Conservation (phyloP, 495 filamentous ascomycete species). For the Neurospora sp. region DNA sequence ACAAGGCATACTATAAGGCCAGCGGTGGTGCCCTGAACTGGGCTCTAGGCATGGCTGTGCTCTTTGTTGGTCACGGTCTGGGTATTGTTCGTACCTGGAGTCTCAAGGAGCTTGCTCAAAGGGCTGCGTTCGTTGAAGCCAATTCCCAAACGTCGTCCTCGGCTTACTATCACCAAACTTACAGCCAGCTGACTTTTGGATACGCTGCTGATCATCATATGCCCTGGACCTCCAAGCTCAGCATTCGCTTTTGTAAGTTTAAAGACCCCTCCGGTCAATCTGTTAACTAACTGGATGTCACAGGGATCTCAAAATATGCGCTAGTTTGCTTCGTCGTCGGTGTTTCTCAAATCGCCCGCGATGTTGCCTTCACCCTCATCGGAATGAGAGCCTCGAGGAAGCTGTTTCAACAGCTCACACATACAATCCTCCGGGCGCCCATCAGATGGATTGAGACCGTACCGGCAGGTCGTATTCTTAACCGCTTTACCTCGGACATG, state of each 20-base stretch:
- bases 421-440: constrained; percentile 36
- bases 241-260: not conserved
- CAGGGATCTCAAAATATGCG: not conserved
- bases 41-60: constrained; percentile 34
- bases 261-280: too few species aligned
- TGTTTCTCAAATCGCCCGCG: constrained; percentile 6
- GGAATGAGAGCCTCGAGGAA: constrained; percentile 26
- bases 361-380: constrained; percentile 19
- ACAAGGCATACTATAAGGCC: constrained; percentile 46
- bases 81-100: constrained; percentile 22
- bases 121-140: not conserved
- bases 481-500: constrained; percentile 41
- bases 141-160: not conserved
- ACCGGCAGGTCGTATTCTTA: constrained; percentile 36
- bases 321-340: not conserved
- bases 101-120: constrained; percentile 23
- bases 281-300: not conserved
- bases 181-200: not conserved
- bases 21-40: constrained; percentile 48
- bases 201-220: not conserved
- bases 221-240: not conserved
- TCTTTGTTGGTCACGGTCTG: constrained; percentile 34
- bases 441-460: constrained; percentile 41
- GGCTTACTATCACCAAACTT: not conserved
- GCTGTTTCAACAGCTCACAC: constrained; percentile 32